Evolutionary conservation across 2,329 filamentous ascomycete species (phyloP), one percentile per base, ranked within the genome.

Genomic region (Thielaviopsis populi): DNA sequence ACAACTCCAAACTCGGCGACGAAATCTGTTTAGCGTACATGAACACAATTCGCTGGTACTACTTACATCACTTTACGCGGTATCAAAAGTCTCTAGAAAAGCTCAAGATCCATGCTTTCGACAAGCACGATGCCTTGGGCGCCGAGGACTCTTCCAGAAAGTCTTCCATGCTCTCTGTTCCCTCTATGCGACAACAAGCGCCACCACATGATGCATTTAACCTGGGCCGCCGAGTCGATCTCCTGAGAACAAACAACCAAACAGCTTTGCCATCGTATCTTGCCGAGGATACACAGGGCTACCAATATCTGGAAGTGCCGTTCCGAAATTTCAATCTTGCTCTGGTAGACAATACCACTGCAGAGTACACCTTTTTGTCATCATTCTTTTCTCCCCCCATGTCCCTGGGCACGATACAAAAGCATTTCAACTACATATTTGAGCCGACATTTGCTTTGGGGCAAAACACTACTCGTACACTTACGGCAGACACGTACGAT

Each of bases 21-120:
- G 89, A 99, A 73, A 95, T 99, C 68, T 85, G 85, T 8, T 87
- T 90, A 72, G 94, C 95, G 2, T 99, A 99, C 71, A 86, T 95
- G 76, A 96, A 96, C 73, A 99, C 95, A 0, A 99, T 99, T 90
- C 84, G 91, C 62, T 99, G 94, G 94, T 99, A 99, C 71, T 97
- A 97, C 72, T 76, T 87, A 62, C 94, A 88, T 68, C 89, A 96
- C 72, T 99, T 99, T 71, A 85, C 83, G 2, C 85, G 92, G 41
- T 99, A 99, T 73, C 84, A 88, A 68, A 85, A 86, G 69, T 86
- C 94, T 0, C 78, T 99, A 5, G 86, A 87, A 63, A 95, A 90
- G 73, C 80, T 99, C 66, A 92, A 88, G 70, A 74, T 97, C 2
- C 91, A 96, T 70, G 74, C 80, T 3, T 79, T 95, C 65, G 92